Evolutionary conservation across 257 asterid genomes (phyloP).

Genomic region (Solanum corneliomulleri): DNA sequence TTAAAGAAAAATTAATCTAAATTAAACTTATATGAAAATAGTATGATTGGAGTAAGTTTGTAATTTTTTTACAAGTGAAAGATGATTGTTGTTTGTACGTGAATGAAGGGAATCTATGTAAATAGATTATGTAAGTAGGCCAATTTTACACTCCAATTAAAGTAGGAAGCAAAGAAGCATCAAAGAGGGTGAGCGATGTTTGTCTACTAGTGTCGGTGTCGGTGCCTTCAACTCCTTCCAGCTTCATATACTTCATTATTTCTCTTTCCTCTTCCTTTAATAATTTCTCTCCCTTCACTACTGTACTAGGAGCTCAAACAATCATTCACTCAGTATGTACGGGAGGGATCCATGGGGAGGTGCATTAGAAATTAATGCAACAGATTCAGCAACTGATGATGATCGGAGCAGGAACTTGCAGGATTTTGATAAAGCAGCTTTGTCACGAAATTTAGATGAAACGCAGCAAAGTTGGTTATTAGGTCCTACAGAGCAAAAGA

Average conservation of each 20-base stretch:
- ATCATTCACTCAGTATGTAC: constrained; percentile 34
- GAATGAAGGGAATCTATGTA: not conserved
- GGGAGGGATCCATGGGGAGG: constrained; percentile 99
- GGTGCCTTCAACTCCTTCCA: not conserved
- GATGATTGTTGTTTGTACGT: not conserved
- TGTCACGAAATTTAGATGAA: constrained; percentile 86
- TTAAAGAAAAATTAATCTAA: too few species aligned
- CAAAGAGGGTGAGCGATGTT: constrained; percentile 3
- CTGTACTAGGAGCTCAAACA: not conserved
- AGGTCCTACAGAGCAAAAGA: constrained; percentile 93
- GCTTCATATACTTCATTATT: constrained; percentile 3
- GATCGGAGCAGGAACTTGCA: constrained; percentile 83
- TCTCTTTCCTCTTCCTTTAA: not conserved
- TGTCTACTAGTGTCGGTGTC: constrained; percentile 20
- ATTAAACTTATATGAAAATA: too few species aligned
- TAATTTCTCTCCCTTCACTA: not conserved
- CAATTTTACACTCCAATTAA: not conserved
- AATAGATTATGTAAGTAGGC: not conserved
- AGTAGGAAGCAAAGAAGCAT: not conserved
- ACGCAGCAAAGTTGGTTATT: constrained; percentile 98
- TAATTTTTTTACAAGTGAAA: not conserved
- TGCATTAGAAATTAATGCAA: constrained; percentile 76
- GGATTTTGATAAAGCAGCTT: constrained; percentile 85
- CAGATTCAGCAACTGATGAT: constrained; percentile 96
- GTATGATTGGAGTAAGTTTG: too few species aligned